phyloP scores from a whole-genome alignment of 2,329 filamentous ascomycete genomes.

The Ceratocystis colombiana region DNA sequence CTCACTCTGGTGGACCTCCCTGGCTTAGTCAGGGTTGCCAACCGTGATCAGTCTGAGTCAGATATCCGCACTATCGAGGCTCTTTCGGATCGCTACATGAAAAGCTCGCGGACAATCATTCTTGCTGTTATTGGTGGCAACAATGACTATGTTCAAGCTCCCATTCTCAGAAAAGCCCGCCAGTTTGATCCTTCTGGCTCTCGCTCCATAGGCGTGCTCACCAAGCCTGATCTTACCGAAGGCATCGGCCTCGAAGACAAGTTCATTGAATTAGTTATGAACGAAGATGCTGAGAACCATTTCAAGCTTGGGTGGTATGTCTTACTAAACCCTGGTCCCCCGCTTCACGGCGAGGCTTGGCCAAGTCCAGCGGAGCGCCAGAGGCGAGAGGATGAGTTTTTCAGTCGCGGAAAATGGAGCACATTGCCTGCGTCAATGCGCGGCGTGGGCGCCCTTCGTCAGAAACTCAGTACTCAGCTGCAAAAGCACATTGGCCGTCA shows the following conservation, averaged over 20 bases:
- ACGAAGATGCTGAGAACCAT: slow-evolving; percentile 42
- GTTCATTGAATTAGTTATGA: slow-evolving; percentile 44
- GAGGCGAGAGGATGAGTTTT: slow-evolving; percentile 40
- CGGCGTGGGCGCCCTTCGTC: slow-evolving; percentile 39
- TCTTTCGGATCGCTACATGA: slow-evolving; percentile 47
- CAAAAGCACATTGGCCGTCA: slow-evolving; percentile 45
- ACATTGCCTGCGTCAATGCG: slow-evolving; percentile 40
- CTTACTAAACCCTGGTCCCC: slow-evolving; percentile 41
- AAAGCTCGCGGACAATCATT: slow-evolving; percentile 46
- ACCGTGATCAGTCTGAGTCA: slow-evolving; percentile 42
- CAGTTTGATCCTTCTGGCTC: slow-evolving; percentile 42
- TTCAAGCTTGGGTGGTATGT: slow-evolving; percentile 46
- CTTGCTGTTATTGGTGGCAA: slow-evolving; percentile 47
- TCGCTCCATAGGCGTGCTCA: slow-evolving; percentile 43
- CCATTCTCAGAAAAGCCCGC: slow-evolving; percentile 42
- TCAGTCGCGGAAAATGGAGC: slow-evolving; percentile 41
- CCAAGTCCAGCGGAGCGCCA: slow-evolving; percentile 36
- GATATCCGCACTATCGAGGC: slow-evolving; percentile 45
- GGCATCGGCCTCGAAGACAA: slow-evolving; percentile 45
- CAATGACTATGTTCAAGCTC: slow-evolving; percentile 45
- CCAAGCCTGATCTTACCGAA: slow-evolving; percentile 45
- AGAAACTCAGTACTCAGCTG: slow-evolving; percentile 42
- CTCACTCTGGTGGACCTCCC: slow-evolving; percentile 54
- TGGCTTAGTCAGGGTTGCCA: slow-evolving; percentile 46
- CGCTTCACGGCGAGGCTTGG: slow-evolving; percentile 38